phyloP scores from a whole-genome alignment of 2,329 filamentous ascomycete species.

The Hypoxylon sp. region DNA sequence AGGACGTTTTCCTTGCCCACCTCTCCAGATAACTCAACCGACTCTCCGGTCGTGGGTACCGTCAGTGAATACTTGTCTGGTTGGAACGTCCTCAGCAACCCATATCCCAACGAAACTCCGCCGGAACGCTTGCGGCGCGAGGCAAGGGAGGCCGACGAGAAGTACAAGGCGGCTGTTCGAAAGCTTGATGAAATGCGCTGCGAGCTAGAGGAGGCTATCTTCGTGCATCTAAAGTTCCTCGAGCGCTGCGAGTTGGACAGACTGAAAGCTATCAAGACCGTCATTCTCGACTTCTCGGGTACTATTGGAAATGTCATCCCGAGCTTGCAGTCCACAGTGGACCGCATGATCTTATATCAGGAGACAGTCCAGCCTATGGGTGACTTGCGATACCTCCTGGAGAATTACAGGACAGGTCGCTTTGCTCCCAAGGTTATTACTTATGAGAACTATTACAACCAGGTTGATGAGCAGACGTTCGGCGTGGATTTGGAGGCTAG shows the following conservation, averaged over 20 bases:
- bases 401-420: conserved; percentile 95
- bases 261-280: conserved; percentile 97
- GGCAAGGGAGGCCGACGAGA: conserved; percentile 90
- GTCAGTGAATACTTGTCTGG: conserved; percentile 91
- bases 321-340: conserved; percentile 92
- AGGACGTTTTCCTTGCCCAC: conserved; percentile 81
- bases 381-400: conserved; percentile 92
- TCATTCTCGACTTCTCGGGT: conserved; percentile 96
- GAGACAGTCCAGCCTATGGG: conserved; percentile 96
- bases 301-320: conserved; percentile 98
- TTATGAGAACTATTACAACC: conserved; percentile 99
- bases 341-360: conserved; percentile 99
- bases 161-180: conserved; percentile 88
- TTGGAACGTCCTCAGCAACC: conserved; percentile 94
- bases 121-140: conserved; percentile 89
- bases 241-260: conserved; percentile 97
- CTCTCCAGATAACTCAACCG: conserved; percentile 71
- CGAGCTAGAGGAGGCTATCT: conserved; percentile 94
- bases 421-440: conserved; percentile 91
- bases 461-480: conserved; percentile 96
- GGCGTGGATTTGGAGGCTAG: conserved; percentile 97
- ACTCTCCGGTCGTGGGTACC: conserved; percentile 85
- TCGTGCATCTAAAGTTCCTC: conserved; percentile 93
- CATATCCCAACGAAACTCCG: conserved; percentile 93
- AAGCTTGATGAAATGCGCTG: conserved; percentile 93